These are phyloP conservation scores for Trypanosomatidae sp. DNA, from an alignment of 208 protist species.

Conservation along the genomic window DNA sequence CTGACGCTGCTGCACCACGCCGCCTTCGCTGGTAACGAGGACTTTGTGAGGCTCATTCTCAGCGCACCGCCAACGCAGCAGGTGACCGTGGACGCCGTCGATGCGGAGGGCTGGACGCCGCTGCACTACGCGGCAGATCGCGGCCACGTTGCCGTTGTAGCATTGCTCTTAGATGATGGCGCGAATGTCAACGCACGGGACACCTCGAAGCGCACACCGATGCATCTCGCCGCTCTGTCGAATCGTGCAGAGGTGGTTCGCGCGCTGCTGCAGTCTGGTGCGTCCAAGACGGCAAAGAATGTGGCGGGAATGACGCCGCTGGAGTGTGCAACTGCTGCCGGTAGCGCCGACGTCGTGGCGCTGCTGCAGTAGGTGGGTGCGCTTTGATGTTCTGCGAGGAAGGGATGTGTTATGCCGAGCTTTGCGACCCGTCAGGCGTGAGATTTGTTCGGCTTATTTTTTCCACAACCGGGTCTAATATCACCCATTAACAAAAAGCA, in stretches of 20 bases:
- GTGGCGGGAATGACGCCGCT: slow-evolving; percentile 57
- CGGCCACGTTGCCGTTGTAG: slow-evolving; percentile 41
- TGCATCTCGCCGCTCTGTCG: slow-evolving; percentile 71
- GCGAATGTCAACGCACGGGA: slow-evolving; percentile 74
- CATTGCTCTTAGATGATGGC: slow-evolving; percentile 56
- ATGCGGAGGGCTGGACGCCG: no score
- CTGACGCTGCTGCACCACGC: slow-evolving; percentile 88
- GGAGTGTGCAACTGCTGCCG: slow-evolving; percentile 48
- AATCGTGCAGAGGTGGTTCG: slow-evolving; percentile 37
- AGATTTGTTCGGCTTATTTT: neutral
- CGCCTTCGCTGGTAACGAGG: slow-evolving; percentile 59
- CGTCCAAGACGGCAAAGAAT: slow-evolving; percentile 51
- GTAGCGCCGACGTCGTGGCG: slow-evolving; percentile 29
- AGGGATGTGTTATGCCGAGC: neutral
- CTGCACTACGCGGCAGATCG: slow-evolving; percentile 86
- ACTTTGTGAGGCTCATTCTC: slow-evolving; percentile 47
- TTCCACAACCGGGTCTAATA: no score
- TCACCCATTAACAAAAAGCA: no score
- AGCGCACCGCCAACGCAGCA: slow-evolving; percentile 25
- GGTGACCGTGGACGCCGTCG: no score
- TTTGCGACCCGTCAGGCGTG: no score
- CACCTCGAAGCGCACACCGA: slow-evolving; percentile 59
- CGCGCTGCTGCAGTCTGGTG: slow-evolving; percentile 57
- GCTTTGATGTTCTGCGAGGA: no score
- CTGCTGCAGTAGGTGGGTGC: neutral